phyloP scores from a whole-genome alignment of 202 grass and related monocot species.

The Bolboschoenoplectus hybrid region DNA sequence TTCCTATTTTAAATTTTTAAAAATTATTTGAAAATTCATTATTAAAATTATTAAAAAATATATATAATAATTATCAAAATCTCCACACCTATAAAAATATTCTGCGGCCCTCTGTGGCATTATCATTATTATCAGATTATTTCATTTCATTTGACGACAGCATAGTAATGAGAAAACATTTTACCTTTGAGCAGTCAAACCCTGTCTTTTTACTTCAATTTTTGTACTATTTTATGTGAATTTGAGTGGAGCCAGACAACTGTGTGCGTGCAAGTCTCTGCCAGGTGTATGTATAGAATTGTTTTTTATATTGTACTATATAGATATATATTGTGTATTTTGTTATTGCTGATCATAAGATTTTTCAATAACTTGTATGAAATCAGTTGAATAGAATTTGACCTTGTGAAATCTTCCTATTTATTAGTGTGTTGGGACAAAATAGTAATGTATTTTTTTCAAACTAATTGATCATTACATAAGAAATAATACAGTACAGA shows the following conservation, averaged over 20 bases:
- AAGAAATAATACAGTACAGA: not conserved
- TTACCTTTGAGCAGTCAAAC: constrained; percentile 20
- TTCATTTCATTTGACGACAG: not conserved
- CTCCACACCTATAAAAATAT: not conserved
- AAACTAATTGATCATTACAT: not conserved
- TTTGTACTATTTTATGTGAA: constrained; percentile 12
- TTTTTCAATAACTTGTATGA: not conserved
- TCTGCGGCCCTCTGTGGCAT: not conserved
- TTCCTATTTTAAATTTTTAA: too few species aligned
- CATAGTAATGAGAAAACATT: constrained; percentile 6
- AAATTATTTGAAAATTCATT: too few species aligned
- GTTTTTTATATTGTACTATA: not conserved
- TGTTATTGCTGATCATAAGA: not conserved
- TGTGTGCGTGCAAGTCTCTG: too few species aligned
- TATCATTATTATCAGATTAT: not conserved
- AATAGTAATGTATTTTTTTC: not conserved
- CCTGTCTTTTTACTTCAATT: not conserved
- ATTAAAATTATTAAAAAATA: too few species aligned
- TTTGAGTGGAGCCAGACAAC: not conserved
- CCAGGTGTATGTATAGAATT: too few species aligned
- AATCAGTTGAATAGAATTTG: not conserved
- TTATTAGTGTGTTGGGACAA: not conserved
- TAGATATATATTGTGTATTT: not conserved
- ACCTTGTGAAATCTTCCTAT: not conserved
- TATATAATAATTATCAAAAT: too few species aligned